Base-by-base conservation (phyloP, 495 filamentous ascomycete species). In the Penicillium paxilli region DNA sequence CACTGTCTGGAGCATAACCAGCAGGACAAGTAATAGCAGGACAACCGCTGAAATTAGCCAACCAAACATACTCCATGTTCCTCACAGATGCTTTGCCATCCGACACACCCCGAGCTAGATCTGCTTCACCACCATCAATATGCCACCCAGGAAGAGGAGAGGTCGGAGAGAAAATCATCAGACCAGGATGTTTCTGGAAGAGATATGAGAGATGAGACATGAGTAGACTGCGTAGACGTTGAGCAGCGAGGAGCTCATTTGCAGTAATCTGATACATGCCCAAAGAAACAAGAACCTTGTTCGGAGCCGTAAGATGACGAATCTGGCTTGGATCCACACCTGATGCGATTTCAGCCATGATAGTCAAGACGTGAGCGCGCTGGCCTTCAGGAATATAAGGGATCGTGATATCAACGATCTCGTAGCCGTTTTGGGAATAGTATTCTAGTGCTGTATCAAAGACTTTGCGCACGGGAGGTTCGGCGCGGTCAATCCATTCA, bases 31-130 rank as follows among this genome's bases (percentile, higher is more conserved):
- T 86, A n/a, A 96, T 84, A 8, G 88, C 82, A 0, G 93, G 93
- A 56, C 85, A 87, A 0, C 93, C 93, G 1, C 72, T 81, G 54
- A 89, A 87, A 62, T 98, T 98, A 6, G 93, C 90, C 41, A 93
- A 66, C 84, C 88, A 96, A 24, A 86, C 87, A 71, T 91, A 98
- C 71, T 86, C 85, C 91, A 96, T 96, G 64, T 82, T 92, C 21
- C 84, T 74, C 4, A 96, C 73, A 11, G 82, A 85, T 54, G 65
- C 72, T 62, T 91, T 90, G 1, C 81, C 87, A 67, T 98, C 87
- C 14, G 78, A 85, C 48, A 91, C 72, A 1, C 93, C 93, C 37
- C 84, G 79, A 26, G 70, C 68, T 21, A 90, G 70, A 49, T 86
- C 83, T 14, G 64, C 70, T 0, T 76, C 59, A 1, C 81, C 77